These are phyloP conservation scores for Cupressus sempervirens DNA, from an alignment of 75 land plant species.

Conservation along the genomic window DNA sequence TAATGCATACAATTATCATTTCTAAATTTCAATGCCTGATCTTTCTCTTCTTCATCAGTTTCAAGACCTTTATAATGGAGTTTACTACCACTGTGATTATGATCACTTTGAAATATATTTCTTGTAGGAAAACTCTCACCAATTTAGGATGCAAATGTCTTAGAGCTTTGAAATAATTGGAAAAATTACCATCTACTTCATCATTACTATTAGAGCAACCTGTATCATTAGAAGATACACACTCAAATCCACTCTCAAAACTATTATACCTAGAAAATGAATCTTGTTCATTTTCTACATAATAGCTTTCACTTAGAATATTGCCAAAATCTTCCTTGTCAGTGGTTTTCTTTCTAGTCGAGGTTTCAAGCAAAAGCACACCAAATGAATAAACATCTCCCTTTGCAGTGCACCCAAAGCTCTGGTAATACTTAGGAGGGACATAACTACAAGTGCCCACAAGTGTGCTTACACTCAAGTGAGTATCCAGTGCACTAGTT, in stretches of 20 bases:
- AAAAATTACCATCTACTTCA: neutral
- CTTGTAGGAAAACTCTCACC: neutral
- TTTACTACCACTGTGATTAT: neutral
- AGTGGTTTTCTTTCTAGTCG: conserved; percentile 62
- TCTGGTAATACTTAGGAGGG: conserved; percentile 87
- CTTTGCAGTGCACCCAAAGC: conserved; percentile 72
- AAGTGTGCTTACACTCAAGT: conserved; percentile 68
- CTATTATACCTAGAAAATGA: neutral
- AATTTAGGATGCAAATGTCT: neutral
- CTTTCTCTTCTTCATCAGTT: neutral
- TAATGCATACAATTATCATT: neutral
- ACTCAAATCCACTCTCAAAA: neutral
- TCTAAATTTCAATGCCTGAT: too few relatives aligned
- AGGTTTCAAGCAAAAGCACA: conserved; percentile 61
- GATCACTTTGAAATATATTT: neutral
- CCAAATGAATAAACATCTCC: conserved; percentile 85
- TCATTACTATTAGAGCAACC: neutral
- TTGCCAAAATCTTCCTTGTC: conserved; percentile 85
- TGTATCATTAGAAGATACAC: neutral
- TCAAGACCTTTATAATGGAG: neutral
- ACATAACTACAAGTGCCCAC: conserved; percentile 89
- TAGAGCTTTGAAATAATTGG: neutral
- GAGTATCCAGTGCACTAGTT: conserved; percentile 79
- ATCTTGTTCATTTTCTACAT: neutral
- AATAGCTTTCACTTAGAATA: neutral